These are phyloP conservation scores for Colletotrichum tamarilloi DNA, from an alignment of 2,329 filamentous ascomycete species.

Conservation along the genomic window DNA sequence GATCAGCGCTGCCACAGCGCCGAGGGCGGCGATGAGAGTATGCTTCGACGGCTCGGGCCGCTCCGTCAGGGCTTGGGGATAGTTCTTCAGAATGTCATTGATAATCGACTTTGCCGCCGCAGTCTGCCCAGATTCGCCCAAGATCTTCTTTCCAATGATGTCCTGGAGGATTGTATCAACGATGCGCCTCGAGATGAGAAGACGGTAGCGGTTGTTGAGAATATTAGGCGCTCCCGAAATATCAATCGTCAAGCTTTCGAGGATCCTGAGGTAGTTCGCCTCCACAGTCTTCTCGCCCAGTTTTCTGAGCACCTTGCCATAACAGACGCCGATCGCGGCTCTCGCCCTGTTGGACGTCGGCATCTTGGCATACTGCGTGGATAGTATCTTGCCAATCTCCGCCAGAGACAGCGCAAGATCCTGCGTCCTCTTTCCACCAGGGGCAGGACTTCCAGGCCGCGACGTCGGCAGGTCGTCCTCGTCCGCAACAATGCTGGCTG, in stretches of 20 bases:
- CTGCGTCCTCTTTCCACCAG: conserved; percentile 74
- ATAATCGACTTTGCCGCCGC: conserved; percentile 84
- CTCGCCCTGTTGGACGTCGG: conserved; percentile 84
- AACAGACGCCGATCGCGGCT: conserved; percentile 88
- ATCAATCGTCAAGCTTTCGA: conserved; percentile 83
- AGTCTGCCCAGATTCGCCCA: conserved; percentile 90
- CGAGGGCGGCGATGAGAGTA: conserved; percentile 81
- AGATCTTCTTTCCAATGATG: conserved; percentile 81
- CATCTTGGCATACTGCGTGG: conserved; percentile 81
- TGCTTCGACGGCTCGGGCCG: conserved; percentile 90
- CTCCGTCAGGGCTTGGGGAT: conserved; percentile 89
- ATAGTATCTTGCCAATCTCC: conserved; percentile 83
- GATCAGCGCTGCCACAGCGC: conserved; percentile 83
- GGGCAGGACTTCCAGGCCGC: conserved; percentile 79
- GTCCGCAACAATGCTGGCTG: conserved; percentile 71
- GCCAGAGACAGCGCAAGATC: conserved; percentile 79
- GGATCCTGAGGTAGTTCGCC: conserved; percentile 82
- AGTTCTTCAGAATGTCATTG: conserved; percentile 92
- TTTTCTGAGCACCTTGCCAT: conserved; percentile 81
- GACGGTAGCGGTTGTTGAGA: conserved; percentile 85
- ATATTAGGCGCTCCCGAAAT: conserved; percentile 82
- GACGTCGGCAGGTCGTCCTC: conserved; percentile 75
- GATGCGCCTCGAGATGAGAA: conserved; percentile 86
- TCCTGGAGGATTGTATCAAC: conserved; percentile 87
- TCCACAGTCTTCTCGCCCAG: conserved; percentile 88